These are phyloP conservation scores for Chenopodium quinoa DNA, from an alignment of 148 eudicot species.

Conservation along the genomic window DNA sequence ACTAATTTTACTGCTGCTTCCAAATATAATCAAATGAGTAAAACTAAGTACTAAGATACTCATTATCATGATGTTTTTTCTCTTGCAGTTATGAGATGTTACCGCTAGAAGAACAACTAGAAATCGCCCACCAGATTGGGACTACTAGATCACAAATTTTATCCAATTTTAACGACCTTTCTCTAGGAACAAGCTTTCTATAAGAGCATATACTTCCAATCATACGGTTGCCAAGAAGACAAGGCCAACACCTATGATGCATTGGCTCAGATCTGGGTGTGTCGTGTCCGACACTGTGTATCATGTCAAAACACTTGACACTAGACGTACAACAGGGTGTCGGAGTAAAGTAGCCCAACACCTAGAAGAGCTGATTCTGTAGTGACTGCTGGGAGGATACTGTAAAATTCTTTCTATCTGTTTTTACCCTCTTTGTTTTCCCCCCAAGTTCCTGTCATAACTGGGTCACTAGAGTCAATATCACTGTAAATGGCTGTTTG, in stretches of 20 bases:
- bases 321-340: too few relatives aligned
- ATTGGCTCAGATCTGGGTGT: too few relatives aligned
- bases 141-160: slow-evolving; percentile 81
- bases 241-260: too few relatives aligned
- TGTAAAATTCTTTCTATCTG: slow-evolving; percentile 1
- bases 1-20: neutral
- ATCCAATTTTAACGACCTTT: slow-evolving; percentile 79
- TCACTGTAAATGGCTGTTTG: slow-evolving; percentile 11
- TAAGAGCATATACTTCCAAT: slow-evolving; percentile 26
- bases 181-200: slow-evolving; percentile 87
- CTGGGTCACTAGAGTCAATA: neutral
- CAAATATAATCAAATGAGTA: too few relatives aligned
- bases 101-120: slow-evolving; percentile 82
- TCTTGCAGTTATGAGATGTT: slow-evolving; percentile 82
- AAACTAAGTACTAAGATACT: neutral
- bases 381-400: neutral
- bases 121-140: slow-evolving; percentile 89
- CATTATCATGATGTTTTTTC: neutral
- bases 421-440: neutral
- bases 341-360: neutral
- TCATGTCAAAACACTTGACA: too few relatives aligned
- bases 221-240: neutral
- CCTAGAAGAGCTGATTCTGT: neutral
- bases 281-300: too few relatives aligned
- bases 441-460: neutral